Evolutionary conservation across 371 early-diverging fungal species (phyloP).

Genomic region (Mucor plumbeus): DNA sequence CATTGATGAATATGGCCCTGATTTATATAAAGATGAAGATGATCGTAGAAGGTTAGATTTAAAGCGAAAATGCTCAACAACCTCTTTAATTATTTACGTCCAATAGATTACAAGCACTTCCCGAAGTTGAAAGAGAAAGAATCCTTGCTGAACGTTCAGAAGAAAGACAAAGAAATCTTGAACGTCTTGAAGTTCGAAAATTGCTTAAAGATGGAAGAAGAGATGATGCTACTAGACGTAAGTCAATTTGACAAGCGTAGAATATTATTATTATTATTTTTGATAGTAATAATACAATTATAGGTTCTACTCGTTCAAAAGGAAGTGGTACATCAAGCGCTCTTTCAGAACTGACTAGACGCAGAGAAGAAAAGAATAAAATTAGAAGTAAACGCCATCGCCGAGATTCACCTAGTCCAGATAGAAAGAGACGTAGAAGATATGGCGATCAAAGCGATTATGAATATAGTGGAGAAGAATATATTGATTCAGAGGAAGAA

Average conservation of each 20-base stretch:
- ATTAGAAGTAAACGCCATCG: constrained; percentile 40
- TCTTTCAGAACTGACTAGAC: constrained; percentile 59
- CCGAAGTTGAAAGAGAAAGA: constrained; percentile 79
- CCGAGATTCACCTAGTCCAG: constrained; percentile 41
- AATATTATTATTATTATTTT: neutral
- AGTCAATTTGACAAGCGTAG: neutral
- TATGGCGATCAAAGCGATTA: constrained; percentile 46
- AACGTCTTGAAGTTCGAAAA: constrained; percentile 64
- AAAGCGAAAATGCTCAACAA: neutral
- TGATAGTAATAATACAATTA: neutral
- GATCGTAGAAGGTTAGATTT: constrained; percentile 62
- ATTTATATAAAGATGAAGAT: constrained; percentile 77
- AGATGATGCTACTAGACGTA: constrained; percentile 63
- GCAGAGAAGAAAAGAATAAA: constrained; percentile 57
- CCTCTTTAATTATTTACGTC: neutral
- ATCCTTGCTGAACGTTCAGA: constrained; percentile 81
- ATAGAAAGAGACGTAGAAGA: constrained; percentile 39
- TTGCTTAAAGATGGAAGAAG: constrained; percentile 59
- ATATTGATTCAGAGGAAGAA: constrained; percentile 33
- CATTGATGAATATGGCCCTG: constrained; percentile 77
- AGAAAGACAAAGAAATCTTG: constrained; percentile 60
- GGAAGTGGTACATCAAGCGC: constrained; percentile 53
- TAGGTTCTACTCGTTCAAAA: constrained; percentile 66
- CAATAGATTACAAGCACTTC: constrained; percentile 61
- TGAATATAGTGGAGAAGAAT: constrained; percentile 42